A percentile compares a stretch with the other conserved stretches of the same genome.
Evolutionary conservation across 2,329 filamentous ascomycete genomes (phyloP).

Genomic region (Scedosporium minutisporum): DNA sequence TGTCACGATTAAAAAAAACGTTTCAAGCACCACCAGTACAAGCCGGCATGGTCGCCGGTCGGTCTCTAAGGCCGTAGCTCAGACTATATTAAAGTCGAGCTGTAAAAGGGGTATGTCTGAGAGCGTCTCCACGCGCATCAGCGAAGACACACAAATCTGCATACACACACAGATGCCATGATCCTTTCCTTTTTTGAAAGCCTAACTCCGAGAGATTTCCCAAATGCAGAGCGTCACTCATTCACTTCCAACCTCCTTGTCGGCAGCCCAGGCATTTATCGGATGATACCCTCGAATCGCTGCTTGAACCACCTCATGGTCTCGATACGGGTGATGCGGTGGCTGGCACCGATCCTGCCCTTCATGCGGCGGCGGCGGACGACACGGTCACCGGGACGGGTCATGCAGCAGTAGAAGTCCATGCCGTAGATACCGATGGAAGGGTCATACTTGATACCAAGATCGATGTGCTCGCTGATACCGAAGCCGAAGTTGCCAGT

Average conservation of each 20-base stretch:
- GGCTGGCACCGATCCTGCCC: constrained; percentile 73
- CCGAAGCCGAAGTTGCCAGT: constrained; percentile 99
- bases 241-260: constrained; percentile 10
- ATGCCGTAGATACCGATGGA: constrained; percentile 98
- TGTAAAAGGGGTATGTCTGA: constrained; percentile 30
- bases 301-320: constrained; percentile 91
- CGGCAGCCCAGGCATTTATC: constrained; percentile 52
- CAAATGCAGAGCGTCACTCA: constrained; percentile 15
- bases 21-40: constrained; percentile 21
- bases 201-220: constrained; percentile 10
- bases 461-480: constrained; percentile 99
- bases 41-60: constrained; percentile 61
- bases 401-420: constrained; percentile 99
- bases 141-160: constrained; percentile 29
- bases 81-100: constrained; percentile 46
- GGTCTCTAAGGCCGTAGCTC: constrained; percentile 63
- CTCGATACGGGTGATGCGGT: constrained; percentile 91
- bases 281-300: constrained; percentile 96
- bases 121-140: neutral
- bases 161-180: constrained; percentile 16
- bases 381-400: constrained; percentile 96
- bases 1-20: constrained; percentile 28
- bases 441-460: constrained; percentile 99
- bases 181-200: constrained; percentile 19
- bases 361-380: constrained; percentile 87